Conservation (phyloP, 805 yeast genomes). For the Metschnikowia continentalis region DNA sequence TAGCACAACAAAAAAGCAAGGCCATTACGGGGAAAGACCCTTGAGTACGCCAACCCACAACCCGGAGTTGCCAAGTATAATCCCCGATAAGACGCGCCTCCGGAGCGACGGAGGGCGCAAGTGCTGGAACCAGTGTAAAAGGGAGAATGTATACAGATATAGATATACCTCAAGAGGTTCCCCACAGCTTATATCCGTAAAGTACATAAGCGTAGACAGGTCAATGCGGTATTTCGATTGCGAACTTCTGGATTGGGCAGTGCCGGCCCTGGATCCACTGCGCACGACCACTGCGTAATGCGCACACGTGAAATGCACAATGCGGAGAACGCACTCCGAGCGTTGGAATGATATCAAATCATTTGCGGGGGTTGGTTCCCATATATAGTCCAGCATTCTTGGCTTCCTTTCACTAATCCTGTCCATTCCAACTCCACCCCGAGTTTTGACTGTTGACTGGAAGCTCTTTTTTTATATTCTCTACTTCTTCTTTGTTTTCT, state of each 20-base stretch:
- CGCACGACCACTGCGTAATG: neutral
- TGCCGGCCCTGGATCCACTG: neutral
- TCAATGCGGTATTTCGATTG: slow-evolving; percentile 1
- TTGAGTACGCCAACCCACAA: no score
- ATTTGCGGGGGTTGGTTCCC: neutral
- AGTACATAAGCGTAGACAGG: neutral
- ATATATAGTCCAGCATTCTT: neutral
- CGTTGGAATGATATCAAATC: slow-evolving; percentile 1
- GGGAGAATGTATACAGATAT: neutral
- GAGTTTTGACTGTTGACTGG: neutral
- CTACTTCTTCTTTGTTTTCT: neutral
- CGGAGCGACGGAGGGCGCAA: neutral
- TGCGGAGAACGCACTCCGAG: slow-evolving; percentile 4
- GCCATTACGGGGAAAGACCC: no score
- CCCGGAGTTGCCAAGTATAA: neutral
- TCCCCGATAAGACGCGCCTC: neutral
- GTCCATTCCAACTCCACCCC: neutral
- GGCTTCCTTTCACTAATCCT: neutral
- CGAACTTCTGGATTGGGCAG: slow-evolving; percentile 4
- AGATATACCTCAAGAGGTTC: neutral
- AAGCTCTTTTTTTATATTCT: neutral
- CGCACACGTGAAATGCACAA: slow-evolving; percentile 4
- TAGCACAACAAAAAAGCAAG: neutral
- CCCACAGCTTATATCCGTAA: slow-evolving; percentile 4
- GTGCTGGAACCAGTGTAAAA: neutral